Percentiles rank a stretch among this genome's conserved stretches.
phyloP scores from a whole-genome alignment of 169 alveolate species.

The Cryptosporidium sp. region DNA sequence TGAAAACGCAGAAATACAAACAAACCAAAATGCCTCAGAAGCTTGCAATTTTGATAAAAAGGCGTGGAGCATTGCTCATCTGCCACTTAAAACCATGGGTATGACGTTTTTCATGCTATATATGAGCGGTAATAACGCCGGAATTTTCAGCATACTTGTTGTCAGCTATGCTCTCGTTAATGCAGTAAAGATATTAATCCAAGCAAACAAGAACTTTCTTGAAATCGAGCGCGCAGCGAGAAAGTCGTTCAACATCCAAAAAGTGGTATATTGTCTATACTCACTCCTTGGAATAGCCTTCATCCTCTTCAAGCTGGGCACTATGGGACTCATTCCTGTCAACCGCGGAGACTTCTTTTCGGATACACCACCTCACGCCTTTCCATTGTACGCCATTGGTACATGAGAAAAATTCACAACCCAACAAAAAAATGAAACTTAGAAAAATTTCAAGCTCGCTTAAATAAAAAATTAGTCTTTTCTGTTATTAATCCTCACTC shows the following conservation, averaged over 20 bases:
- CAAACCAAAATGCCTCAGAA: neutral
- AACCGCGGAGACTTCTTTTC: slow-evolving; percentile 25
- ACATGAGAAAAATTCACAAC: neutral
- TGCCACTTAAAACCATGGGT: slow-evolving; percentile 37
- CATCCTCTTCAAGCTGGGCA: slow-evolving; percentile 1
- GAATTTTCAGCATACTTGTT: slow-evolving; percentile 19
- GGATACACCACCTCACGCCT: neutral
- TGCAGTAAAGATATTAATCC: slow-evolving; percentile 10
- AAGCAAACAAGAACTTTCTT: neutral
- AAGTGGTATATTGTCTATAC: neutral
- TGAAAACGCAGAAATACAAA: neutral
- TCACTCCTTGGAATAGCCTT: slow-evolving; percentile 13
- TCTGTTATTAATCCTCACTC: neutral
- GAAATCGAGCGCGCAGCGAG: neutral
- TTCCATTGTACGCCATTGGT: neutral
- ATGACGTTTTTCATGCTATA: slow-evolving; percentile 38
- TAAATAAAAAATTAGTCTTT: too few species aligned
- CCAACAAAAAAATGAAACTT: neutral
- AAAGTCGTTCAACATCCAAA: neutral
- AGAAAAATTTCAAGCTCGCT: neutral
- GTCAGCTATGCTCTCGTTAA: slow-evolving; percentile 17
- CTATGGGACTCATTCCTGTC: slow-evolving; percentile 35
- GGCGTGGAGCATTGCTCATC: slow-evolving; percentile 28
- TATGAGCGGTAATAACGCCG: slow-evolving; percentile 27
- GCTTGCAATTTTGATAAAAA: neutral